Conservation (phyloP, 805 yeast species). For the Sugiyamaella smithiae region DNA sequence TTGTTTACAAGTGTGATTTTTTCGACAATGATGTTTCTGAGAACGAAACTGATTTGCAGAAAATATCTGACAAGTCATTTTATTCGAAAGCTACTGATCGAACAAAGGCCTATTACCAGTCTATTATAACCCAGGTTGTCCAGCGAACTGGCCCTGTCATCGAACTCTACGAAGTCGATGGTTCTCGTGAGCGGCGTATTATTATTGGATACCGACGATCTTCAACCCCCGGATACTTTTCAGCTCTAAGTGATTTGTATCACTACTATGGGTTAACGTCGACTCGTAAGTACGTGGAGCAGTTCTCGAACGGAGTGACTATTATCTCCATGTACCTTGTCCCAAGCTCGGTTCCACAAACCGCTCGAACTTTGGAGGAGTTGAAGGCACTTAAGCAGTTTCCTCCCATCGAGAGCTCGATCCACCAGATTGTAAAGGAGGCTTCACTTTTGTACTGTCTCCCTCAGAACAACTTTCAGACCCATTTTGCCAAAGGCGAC, state of each 20-base stretch:
- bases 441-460: slow-evolving; percentile 88
- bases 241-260: slow-evolving; percentile 82
- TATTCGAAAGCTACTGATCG: slow-evolving; percentile 71
- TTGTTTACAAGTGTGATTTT: slow-evolving; percentile 75
- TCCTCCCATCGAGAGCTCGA: slow-evolving; percentile 65
- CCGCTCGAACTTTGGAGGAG: slow-evolving; percentile 33
- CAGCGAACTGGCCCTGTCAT: slow-evolving; percentile 88
- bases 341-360: slow-evolving; percentile 51
- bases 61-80: slow-evolving; percentile 77
- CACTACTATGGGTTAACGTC: slow-evolving; percentile 83
- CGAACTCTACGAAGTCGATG: slow-evolving; percentile 76
- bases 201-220: slow-evolving; percentile 84
- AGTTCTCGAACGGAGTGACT: slow-evolving; percentile 84
- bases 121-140: slow-evolving; percentile 64
- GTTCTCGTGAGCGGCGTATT: slow-evolving; percentile 78
- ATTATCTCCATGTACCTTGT: slow-evolving; percentile 82
- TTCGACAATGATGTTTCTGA: slow-evolving; percentile 31
- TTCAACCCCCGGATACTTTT: slow-evolving; percentile 80
- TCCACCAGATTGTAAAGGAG: slow-evolving; percentile 88
- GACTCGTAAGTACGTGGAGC: slow-evolving; percentile 90
- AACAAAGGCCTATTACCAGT: slow-evolving; percentile 74
- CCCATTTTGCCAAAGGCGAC: slow-evolving; percentile 66
- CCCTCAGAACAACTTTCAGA: slow-evolving; percentile 80
- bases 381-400: slow-evolving; percentile 27
- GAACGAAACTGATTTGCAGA: slow-evolving; percentile 52